Evolutionary conservation across 1,139 yeast species (phyloP).

Genomic region (Pichia sp.): DNA sequence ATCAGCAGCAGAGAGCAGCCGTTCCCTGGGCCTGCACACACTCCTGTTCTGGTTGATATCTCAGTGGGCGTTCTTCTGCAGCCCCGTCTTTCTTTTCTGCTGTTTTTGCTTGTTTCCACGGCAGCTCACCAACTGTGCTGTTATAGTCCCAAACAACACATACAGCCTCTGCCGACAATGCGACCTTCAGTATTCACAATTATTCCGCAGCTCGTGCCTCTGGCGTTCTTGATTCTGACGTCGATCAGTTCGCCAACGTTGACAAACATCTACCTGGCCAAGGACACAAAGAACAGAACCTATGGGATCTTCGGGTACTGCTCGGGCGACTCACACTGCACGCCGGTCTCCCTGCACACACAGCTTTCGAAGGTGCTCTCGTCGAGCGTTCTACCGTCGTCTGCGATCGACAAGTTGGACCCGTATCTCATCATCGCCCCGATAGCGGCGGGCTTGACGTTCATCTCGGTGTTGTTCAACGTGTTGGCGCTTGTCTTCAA

Average conservation of each 20-base stretch:
- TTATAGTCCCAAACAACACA: background rate
- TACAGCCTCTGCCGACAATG: background rate
- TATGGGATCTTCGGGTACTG: conserved; percentile 47
- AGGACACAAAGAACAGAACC: conserved; percentile 24
- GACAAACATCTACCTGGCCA: conserved; percentile 37
- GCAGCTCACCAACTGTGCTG: too few species aligned
- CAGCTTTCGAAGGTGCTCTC: conserved; percentile 20
- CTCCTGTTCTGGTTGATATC: too few species aligned
- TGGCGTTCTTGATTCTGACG: conserved; percentile 43
- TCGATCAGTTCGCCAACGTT: conserved; percentile 48
- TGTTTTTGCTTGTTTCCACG: background rate
- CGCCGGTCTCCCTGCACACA: conserved; percentile 7
- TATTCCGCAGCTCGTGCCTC: conserved; percentile 34
- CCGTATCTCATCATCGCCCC: conserved; percentile 29
- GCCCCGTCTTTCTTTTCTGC: background rate
- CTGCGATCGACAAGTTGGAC: conserved; percentile 24
- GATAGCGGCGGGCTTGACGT: conserved; percentile 29
- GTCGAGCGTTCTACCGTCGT: background rate
- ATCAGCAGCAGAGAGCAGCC: background rate
- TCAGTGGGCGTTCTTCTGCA: background rate
- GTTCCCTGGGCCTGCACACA: background rate
- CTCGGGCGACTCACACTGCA: conserved; percentile 16
- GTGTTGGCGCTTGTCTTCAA: conserved; percentile 22
- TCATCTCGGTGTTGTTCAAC: conserved; percentile 27
- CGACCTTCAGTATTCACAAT: conserved; percentile 11